Conservation (phyloP, 495 filamentous ascomycete genomes). For the Astrothelium subdiscretum region DNA sequence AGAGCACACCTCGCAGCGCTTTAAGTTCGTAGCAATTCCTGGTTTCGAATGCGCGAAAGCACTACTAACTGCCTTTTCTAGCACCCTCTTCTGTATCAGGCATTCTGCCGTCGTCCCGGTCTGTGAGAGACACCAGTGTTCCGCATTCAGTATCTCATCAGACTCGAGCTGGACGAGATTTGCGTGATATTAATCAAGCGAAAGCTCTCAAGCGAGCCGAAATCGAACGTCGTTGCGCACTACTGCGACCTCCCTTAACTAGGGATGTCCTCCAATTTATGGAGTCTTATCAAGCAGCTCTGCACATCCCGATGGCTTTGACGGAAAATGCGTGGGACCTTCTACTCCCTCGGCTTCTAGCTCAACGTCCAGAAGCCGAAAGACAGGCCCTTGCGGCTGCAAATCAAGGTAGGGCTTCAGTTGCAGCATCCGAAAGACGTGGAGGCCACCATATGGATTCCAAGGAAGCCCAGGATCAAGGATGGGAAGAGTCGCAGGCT, state of each 20-base stretch:
- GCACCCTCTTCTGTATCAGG: background rate
- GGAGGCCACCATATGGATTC: slow-evolving; percentile 11
- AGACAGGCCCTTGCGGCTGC: slow-evolving; percentile 39
- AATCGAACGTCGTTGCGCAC: slow-evolving; percentile 54
- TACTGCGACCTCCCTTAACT: slow-evolving; percentile 49
- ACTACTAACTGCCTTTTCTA: background rate
- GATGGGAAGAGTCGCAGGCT: slow-evolving; percentile 57
- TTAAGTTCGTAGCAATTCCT: background rate
- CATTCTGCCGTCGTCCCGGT: background rate
- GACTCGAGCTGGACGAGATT: slow-evolving; percentile 27
- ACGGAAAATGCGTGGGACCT: slow-evolving; percentile 54
- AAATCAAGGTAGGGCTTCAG: slow-evolving; percentile 31
- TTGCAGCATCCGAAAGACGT: slow-evolving; percentile 37
- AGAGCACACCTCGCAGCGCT: background rate
- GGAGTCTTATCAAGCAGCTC: slow-evolving; percentile 56
- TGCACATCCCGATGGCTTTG: slow-evolving; percentile 51
- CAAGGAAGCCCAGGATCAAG: slow-evolving; percentile 47
- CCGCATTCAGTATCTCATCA: background rate
- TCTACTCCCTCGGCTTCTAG: slow-evolving; percentile 50
- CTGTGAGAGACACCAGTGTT: background rate
- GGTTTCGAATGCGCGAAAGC: background rate
- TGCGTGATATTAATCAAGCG: slow-evolving; percentile 39
- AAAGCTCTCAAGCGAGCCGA: slow-evolving; percentile 50
- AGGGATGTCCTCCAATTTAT: slow-evolving; percentile 50
- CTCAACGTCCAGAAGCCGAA: slow-evolving; percentile 44